A percentile compares a stretch with the other conserved stretches of the same genome.
Evolutionary conservation across 495 filamentous ascomycete species (phyloP).

Genomic region (Bombardia bombarda): DNA sequence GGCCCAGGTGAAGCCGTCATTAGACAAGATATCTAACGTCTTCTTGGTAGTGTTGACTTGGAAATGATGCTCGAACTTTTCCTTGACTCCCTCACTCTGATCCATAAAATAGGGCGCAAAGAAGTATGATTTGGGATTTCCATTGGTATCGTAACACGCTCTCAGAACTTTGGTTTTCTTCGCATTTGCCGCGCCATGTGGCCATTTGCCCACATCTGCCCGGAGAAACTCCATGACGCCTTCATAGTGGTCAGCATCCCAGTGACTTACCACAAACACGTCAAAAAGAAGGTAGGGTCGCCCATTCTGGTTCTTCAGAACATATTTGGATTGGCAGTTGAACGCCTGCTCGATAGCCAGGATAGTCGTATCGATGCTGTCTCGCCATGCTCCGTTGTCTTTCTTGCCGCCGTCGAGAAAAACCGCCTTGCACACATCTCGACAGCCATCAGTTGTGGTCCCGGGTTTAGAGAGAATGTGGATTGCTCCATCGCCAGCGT

Average conservation of each 20-base stretch:
- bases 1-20: no score
- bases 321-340: not conserved
- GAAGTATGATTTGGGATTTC: no score
- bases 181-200: no score
- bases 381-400: not conserved
- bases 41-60: no score
- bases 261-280: slow-evolving; percentile 1
- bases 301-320: not conserved
- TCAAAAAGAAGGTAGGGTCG: not conserved
- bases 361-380: not conserved
- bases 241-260: not conserved
- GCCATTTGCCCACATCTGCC: no score
- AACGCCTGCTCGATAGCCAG: not conserved
- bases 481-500: not conserved
- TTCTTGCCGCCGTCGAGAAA: not conserved
- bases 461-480: not conserved
- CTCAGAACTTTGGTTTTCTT: no score
- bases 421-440: not conserved
- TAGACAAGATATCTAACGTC: no score
- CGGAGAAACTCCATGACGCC: not conserved
- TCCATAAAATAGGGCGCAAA: no score
- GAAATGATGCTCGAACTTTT: no score
- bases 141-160: no score
- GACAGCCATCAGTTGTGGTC: not conserved
- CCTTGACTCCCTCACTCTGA: no score